Evolutionary conservation across 78 protist genomes (phyloP), one percentile per base, ranked within the genome.

Genomic region (Pigoraptor vietnamica): DNA sequence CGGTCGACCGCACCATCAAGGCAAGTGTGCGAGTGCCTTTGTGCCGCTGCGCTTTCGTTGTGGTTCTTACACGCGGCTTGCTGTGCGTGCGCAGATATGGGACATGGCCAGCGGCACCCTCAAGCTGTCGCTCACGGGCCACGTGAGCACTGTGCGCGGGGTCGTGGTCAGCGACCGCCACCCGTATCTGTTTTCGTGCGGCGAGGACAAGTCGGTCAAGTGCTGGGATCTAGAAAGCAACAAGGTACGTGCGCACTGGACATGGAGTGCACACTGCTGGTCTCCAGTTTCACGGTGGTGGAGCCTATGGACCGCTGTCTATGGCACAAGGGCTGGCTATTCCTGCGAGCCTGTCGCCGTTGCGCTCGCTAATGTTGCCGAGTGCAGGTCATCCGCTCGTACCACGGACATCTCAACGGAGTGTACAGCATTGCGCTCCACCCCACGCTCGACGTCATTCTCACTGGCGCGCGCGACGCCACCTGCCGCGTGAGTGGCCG

Each of bases 151-250:
- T 0, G 91, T 96, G 35, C 94, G 98, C 14, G 96, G 96, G 0
- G 37, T 98, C 1, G 96, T 93, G 6, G 91, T 98, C 23, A 92
- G 97, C 23, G 82, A 39, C 9, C 90, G 97, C 2, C 96, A 93
- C 79, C 99, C 99, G 19, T 99, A 99, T 90, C 91, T 99, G 79
- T 99, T 99, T 93, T 94, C 98, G 0, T 97, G 39, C 0, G 99
- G 99, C 37, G 99, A 98, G 36, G 99, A 99, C 97, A 97, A 98
- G 94, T 37, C 81, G 89, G 98, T 99, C 67, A 89, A 94, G 39
- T 98, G 99, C 93, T 99, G 99, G 99, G 99, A 98, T 86, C 92
- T 98, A 29, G 99, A 98, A 55, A 0, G 24, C n/a, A 98, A 98
- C 93, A 91, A 93, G 86, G 93, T 93, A 33, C 38, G 95, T 23